Evolutionary conservation across 2,329 filamentous ascomycete genomes (phyloP).

Genomic region (Zymoseptoria pseudotritici): DNA sequence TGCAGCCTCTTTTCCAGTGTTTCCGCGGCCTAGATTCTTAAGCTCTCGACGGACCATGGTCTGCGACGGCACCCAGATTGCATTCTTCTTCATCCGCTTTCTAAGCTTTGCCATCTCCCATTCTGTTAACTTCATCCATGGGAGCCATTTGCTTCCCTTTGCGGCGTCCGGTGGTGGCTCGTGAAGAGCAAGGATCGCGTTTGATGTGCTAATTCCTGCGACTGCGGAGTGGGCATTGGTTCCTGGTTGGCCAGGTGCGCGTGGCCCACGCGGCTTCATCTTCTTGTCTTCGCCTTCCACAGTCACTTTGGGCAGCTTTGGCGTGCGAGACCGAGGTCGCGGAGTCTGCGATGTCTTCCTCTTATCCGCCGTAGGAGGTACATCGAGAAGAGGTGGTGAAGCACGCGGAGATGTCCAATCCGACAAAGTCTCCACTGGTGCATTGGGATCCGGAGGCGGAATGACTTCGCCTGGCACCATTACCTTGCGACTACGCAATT

Average conservation of each 20-base stretch:
- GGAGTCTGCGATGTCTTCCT: slow-evolving; percentile 16
- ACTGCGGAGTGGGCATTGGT: slow-evolving; percentile 49
- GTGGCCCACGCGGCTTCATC: slow-evolving; percentile 36
- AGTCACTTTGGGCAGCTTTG: slow-evolving; percentile 32
- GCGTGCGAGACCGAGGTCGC: slow-evolving; percentile 27
- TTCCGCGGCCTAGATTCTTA: slow-evolving; percentile 57
- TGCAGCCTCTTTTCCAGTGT: slow-evolving; percentile 35
- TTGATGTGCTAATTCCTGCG: slow-evolving; percentile 54
- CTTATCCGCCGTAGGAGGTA: slow-evolving; percentile 18
- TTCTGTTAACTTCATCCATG: slow-evolving; percentile 58
- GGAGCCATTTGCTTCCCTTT: slow-evolving; percentile 53
- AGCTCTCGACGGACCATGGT: slow-evolving; percentile 80
- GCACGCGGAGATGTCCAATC: slow-evolving; percentile 33
- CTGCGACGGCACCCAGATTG: slow-evolving; percentile 74
- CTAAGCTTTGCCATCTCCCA: slow-evolving; percentile 64
- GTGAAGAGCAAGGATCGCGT: slow-evolving; percentile 51
- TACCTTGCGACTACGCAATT: slow-evolving; percentile 30
- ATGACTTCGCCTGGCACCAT: slow-evolving; percentile 39
- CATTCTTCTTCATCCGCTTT: slow-evolving; percentile 89
- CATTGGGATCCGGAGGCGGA: slow-evolving; percentile 38
- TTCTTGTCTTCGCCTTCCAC: slow-evolving; percentile 32
- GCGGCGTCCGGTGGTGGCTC: slow-evolving; percentile 54
- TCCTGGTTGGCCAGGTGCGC: slow-evolving; percentile 40
- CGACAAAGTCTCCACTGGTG: slow-evolving; percentile 29
- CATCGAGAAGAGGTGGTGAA: slow-evolving; percentile 27